Conservation (phyloP, 176 grass and related monocot species). For the Paspalum notatum region DNA sequence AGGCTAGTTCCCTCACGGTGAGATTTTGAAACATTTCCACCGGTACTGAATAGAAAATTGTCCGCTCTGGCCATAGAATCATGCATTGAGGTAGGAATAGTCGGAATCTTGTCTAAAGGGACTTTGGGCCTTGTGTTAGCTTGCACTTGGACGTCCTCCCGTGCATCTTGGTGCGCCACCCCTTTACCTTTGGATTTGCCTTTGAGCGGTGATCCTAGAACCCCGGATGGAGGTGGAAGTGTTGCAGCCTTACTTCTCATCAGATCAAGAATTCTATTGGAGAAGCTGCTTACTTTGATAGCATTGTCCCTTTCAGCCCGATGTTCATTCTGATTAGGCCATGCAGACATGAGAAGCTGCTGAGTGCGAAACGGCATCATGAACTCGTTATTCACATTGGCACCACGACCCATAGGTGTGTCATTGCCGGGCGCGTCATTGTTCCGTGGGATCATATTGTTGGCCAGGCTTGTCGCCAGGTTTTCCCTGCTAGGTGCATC, state of each 20-base stretch:
- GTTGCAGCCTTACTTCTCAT: constrained; percentile 51
- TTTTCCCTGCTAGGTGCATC: constrained; percentile 37
- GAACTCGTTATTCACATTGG: constrained; percentile 47
- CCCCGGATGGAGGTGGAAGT: constrained; percentile 36
- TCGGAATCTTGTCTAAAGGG: constrained; percentile 51
- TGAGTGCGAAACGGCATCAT: constrained; percentile 45
- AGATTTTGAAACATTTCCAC: constrained; percentile 41
- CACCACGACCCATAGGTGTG: constrained; percentile 10
- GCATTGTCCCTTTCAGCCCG: constrained; percentile 39
- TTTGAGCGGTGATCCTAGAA: constrained; percentile 53
- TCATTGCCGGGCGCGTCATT: constrained; percentile 26
- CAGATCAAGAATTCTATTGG: constrained; percentile 51
- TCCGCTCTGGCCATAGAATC: constrained; percentile 50
- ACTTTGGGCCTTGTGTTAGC: constrained; percentile 46
- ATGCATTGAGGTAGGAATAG: constrained; percentile 38
- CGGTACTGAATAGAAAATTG: constrained; percentile 28
- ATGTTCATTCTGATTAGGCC: constrained; percentile 42
- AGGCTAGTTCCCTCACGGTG: constrained; percentile 55
- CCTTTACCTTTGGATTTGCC: constrained; percentile 81
- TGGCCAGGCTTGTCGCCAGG: neutral
- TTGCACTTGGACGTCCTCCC: constrained; percentile 48
- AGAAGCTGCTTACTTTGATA: constrained; percentile 46
- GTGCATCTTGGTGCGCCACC: constrained; percentile 42
- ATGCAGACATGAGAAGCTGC: constrained; percentile 30
- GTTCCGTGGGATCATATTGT: constrained; percentile 3